Percentiles rank a stretch among this genome's conserved stretches.
phyloP scores from a whole-genome alignment of 306 rosid species.

The Quercus rubra region DNA sequence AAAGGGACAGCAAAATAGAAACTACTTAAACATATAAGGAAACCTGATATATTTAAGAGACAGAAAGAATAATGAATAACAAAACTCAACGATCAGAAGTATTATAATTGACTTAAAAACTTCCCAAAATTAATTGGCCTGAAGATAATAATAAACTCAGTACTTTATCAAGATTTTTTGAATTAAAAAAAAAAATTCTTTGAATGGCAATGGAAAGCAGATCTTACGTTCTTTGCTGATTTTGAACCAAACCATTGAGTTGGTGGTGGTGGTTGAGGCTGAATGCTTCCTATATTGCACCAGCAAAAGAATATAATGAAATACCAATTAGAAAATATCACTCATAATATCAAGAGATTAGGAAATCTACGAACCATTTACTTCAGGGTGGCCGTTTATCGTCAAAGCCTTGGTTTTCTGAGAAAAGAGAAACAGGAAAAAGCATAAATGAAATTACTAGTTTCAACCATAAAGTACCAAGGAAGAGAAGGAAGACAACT shows the following conservation, averaged over 20 bases:
- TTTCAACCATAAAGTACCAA: slow-evolving; percentile 4
- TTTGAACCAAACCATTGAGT: slow-evolving; percentile 56
- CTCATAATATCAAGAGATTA: not conserved
- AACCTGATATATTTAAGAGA: too few species aligned
- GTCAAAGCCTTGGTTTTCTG: slow-evolving; percentile 55
- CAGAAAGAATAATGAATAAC: not conserved
- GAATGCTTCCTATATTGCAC: slow-evolving; percentile 33
- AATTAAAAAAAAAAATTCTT: too few species aligned
- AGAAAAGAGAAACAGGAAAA: slow-evolving; percentile 10
- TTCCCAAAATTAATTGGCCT: not conserved
- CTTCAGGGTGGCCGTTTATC: slow-evolving; percentile 26
- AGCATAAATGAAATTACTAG: slow-evolving; percentile 4
- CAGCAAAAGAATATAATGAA: slow-evolving; percentile 10
- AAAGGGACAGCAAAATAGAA: too few species aligned
- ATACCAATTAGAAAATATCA: slow-evolving; percentile 7
- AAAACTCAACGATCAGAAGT: not conserved
- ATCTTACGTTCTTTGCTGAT: slow-evolving; percentile 61
- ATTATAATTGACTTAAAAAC: not conserved
- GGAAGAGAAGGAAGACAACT: slow-evolving; percentile 22
- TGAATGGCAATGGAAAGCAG: not conserved
- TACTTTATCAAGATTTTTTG: too few species aligned
- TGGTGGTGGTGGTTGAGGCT: slow-evolving; percentile 39
- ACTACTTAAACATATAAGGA: too few species aligned
- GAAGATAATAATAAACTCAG: not conserved
- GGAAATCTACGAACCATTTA: slow-evolving; percentile 48